phyloP scores from a whole-genome alignment of 2,329 filamentous ascomycete genomes.

The Fusarium heterosporum region DNA sequence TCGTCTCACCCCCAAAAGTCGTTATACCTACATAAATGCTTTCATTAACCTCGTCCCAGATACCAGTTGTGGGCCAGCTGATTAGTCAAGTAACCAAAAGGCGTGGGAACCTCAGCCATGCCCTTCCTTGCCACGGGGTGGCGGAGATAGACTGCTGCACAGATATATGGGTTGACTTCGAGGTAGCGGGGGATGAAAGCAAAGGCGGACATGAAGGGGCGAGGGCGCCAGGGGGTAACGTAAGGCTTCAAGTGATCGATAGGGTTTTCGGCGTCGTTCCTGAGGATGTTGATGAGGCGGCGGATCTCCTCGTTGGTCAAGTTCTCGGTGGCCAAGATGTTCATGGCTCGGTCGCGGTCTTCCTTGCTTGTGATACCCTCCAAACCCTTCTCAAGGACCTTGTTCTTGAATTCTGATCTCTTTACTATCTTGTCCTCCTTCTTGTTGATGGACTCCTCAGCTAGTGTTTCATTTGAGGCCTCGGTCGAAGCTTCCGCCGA shows the following conservation, averaged over 20 bases:
- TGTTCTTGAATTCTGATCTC: slow-evolving; percentile 47
- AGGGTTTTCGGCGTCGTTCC: slow-evolving; percentile 78
- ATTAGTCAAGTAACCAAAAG: slow-evolving; percentile 76
- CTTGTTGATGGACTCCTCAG: slow-evolving; percentile 29
- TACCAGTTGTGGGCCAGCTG: slow-evolving; percentile 96
- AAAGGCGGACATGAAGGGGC: slow-evolving; percentile 89
- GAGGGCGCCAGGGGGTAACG: slow-evolving; percentile 87
- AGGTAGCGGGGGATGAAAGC: slow-evolving; percentile 95
- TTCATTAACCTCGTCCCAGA: slow-evolving; percentile 76
- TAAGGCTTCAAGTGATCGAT: slow-evolving; percentile 84
- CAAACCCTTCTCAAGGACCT: slow-evolving; percentile 51
- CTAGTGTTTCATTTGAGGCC: slow-evolving; percentile 12
- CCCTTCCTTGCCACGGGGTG: slow-evolving; percentile 92
- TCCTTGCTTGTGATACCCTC: slow-evolving; percentile 51
- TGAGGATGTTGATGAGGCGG: slow-evolving; percentile 68
- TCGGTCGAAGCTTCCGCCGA: not conserved
- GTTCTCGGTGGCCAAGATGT: slow-evolving; percentile 51
- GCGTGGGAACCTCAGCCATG: slow-evolving; percentile 84
- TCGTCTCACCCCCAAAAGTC: slow-evolving; percentile 21
- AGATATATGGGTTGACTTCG: slow-evolving; percentile 98
- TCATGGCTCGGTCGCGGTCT: slow-evolving; percentile 48
- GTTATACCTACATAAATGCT: slow-evolving; percentile 4
- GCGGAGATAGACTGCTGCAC: slow-evolving; percentile 91
- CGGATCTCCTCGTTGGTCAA: slow-evolving; percentile 63
- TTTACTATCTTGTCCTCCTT: slow-evolving; percentile 36